Conservation (phyloP, 2,329 filamentous ascomycete genomes). For the Ceratocystis lukuohia region DNA sequence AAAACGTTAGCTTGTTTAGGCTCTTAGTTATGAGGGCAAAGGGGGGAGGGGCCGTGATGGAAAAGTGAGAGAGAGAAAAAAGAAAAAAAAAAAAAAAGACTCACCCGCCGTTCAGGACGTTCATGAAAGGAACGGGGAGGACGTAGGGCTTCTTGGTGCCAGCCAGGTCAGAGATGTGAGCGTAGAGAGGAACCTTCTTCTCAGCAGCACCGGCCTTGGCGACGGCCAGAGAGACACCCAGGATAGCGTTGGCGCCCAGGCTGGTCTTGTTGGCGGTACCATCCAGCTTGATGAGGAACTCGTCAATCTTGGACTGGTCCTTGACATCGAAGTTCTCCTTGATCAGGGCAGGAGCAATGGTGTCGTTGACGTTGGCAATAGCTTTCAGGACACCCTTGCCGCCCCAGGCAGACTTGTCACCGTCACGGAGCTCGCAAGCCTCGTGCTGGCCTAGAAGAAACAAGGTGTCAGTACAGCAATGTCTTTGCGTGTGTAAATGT, state of each 20-base stretch:
- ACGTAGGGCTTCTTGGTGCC: conserved; percentile 88
- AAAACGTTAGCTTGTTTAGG: neutral
- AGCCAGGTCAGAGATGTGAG: conserved; percentile 74
- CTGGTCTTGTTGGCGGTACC: conserved; percentile 77
- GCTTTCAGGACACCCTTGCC: conserved; percentile 83
- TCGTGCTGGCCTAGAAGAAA: conserved; percentile 60
- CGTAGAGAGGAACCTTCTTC: conserved; percentile 77
- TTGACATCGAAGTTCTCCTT: conserved; percentile 73
- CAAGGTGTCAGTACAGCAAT: conserved; percentile 21
- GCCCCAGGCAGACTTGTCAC: conserved; percentile 72
- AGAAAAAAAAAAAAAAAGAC: conserved; percentile 20
- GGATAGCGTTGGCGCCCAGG: conserved; percentile 77
- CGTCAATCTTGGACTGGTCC: conserved; percentile 72
- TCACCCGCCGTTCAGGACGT: conserved; percentile 69
- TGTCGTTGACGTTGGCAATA: conserved; percentile 70
- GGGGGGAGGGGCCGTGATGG: too few species aligned
- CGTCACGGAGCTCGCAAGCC: conserved; percentile 81
- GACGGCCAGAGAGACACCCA: conserved; percentile 71
- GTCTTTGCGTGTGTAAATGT: conserved; percentile 18
- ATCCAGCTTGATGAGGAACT: conserved; percentile 75
- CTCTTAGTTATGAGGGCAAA: neutral
- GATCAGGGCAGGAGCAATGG: conserved; percentile 70
- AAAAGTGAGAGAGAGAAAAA: neutral
- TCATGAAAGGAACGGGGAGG: conserved; percentile 84
- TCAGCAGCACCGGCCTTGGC: conserved; percentile 82